Base-by-base conservation (phyloP, 2,329 filamentous ascomycete genomes). In the Diaporthe citriasiana region DNA sequence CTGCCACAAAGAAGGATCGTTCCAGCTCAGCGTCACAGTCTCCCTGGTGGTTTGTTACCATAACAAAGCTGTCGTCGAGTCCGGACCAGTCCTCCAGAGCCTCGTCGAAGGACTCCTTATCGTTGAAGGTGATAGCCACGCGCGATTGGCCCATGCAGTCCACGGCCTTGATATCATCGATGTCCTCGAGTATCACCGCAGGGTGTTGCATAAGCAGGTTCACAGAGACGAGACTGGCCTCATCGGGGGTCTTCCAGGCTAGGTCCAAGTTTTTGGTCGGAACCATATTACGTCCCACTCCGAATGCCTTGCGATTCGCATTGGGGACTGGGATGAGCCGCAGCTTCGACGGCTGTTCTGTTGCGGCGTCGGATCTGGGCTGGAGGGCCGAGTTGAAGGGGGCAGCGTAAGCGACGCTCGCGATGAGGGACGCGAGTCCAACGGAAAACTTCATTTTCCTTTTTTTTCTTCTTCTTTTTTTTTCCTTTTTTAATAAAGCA, bases 101-200 rank as follows among this genome's bases (percentile, higher is more conserved):
- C 74, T 77, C 76, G 42, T 76, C 35, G 68, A 78, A 78, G 42
- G 72, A 66, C 7, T 78, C 77, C 12, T 68, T 72, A 8, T 60
- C 70, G 66, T 70, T 76, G 71, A 78, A 78, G 33, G 77, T 75
- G 53, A 78, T 60, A 40, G 77, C 72, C 57, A 78, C 89, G 30
- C 89, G 87, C 19, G 86, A 81, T 30, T 87, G 71, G 15, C 74
- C 88, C 79, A 91, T 91, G 77, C 89, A 91, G 60, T 85, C 79
- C 71, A 91, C 82, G 1, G 89, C 91, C 15, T 85, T 84, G 12
- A 89, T 75, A 5, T 85, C 90, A 33, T 89, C 89, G 47, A 78
- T 63, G 55, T 78, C 77, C 73, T 78, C 77, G 38, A 78, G 77
- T 17, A 75, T 60, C n/a, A 78, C 77, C 9, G 77, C 74, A 4